Evolutionary conservation across 495 filamentous ascomycete species (phyloP), one percentile per base, ranked within the genome.

Genomic region (Pseudevernia furfuracea): DNA sequence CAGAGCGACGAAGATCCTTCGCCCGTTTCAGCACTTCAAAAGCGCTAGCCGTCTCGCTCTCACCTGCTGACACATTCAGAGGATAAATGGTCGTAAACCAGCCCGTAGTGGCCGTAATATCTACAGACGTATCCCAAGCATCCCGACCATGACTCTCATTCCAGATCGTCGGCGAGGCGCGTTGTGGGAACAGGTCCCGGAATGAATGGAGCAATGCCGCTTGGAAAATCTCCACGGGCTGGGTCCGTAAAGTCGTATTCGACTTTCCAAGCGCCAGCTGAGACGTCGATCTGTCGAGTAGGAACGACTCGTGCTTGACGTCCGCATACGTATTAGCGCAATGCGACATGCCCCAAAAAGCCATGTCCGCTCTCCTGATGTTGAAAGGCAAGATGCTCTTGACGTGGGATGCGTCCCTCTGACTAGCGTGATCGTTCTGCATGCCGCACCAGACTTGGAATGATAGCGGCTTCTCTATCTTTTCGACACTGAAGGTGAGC

Each of bases 11-110:
- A 14, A 75, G 61, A 61, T 82, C 81, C 61, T 84, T 84, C 2
- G 80, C 75, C 17, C 73, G 74, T 2, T 76, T 64, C 8, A 82
- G 66, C 5, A 77, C 76, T 21, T 78, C 74, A 60, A 80, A 62
- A 0, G 76, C 70, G 63, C 74, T 67, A 10, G 75, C 63, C 4
- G 71, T 36, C 21, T 70, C 71, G 23, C 69, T 64, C 14, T 81
- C 69, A 85, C n/a, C n/a, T n/a, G 57, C 46, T 4, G 66, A 58
- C 0, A 79, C 67, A 32, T 74, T 73, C 8, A 85, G 73, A 0
- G 84, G 83, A 58, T 80, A 78, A 32, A 85, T 70, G 3, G 80
- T 81, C 1, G 84, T 87, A 66, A 87, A 87, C 84, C 84, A 87
- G 14, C 84, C 84, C 9, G 85, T 79, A 17, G 84, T 86, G 32